phyloP scores from a whole-genome alignment of 768 basidiomycete genomes.

The Gymnopilus dilepis region DNA sequence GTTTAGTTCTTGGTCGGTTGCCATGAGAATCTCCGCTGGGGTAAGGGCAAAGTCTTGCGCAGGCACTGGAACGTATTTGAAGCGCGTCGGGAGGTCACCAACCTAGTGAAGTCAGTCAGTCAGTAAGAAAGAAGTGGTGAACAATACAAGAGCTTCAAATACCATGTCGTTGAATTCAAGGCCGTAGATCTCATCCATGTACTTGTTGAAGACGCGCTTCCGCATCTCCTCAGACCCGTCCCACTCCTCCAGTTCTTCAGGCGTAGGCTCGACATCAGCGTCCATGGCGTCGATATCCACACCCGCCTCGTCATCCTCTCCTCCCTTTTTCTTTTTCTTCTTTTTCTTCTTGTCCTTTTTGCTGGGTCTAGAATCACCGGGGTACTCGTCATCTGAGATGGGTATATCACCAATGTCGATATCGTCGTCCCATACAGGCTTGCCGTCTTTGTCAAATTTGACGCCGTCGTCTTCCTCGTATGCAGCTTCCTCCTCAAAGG shows the following conservation, averaged over 20 bases:
- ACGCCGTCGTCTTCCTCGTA: conserved; percentile 35
- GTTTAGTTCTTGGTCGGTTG: conserved; percentile 93
- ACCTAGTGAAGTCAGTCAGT: conserved; percentile 53
- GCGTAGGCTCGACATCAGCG: conserved; percentile 41
- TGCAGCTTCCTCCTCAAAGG: conserved; percentile 47
- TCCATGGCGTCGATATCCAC: conserved; percentile 66
- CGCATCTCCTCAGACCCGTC: conserved; percentile 91
- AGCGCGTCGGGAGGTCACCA: conserved; percentile 88
- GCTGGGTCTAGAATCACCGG: conserved; percentile 17
- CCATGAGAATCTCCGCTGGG: conserved; percentile 87
- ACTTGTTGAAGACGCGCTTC: conserved; percentile 80
- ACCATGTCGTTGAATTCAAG: conserved; percentile 98
- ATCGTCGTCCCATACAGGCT: conserved; percentile 93
- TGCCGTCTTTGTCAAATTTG: conserved; percentile 47
- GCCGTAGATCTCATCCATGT: conserved; percentile 90
- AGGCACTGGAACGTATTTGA: conserved; percentile 83
- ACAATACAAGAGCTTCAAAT: conserved; percentile 31
- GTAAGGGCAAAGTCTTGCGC: conserved; percentile 70
- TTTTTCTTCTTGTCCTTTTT: conserved; percentile 37
- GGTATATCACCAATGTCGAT: conserved; percentile 78
- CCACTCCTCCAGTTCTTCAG: conserved; percentile 68
- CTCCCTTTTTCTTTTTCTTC: conserved; percentile 63
- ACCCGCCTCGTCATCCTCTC: conserved; percentile 50
- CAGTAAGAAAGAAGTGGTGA: conserved; percentile 4
- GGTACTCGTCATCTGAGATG: conserved; percentile 36